Percentiles rank a stretch among this genome's conserved stretches.
Conservation (phyloP, 352 stramenopile genomes). For the Phytophthora quininea region DNA sequence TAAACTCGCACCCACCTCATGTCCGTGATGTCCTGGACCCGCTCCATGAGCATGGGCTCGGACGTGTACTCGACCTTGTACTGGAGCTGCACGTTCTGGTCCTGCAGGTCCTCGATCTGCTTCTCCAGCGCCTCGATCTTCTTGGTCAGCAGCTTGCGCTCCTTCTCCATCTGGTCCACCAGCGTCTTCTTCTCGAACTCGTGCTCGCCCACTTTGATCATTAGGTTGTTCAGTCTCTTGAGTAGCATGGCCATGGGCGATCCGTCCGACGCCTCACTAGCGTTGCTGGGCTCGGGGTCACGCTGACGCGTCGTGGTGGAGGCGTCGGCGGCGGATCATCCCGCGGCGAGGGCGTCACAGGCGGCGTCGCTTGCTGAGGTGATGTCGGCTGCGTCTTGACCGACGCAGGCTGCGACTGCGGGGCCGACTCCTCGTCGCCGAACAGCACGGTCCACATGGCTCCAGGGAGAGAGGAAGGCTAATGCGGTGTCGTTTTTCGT, state of each 20-base stretch:
- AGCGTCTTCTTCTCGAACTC: constrained; percentile 90
- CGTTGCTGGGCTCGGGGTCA: constrained; percentile 15
- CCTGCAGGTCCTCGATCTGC: constrained; percentile 72
- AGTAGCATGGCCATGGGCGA: constrained; percentile 79
- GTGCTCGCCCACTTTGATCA: constrained; percentile 85
- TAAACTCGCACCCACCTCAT: constrained; percentile 47
- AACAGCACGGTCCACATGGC: constrained; percentile 69
- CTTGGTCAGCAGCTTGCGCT: constrained; percentile 52
- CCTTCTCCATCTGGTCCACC: constrained; percentile 84
- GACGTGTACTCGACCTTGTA: constrained; percentile 86
- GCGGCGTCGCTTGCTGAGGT: constrained; percentile 35
- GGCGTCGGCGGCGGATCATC: constrained; percentile 27
- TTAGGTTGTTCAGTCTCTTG: constrained; percentile 81
- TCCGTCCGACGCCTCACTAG: constrained; percentile 33
- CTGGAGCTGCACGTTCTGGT: constrained; percentile 85
- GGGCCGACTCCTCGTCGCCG: constrained; percentile 48
- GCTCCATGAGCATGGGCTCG: constrained; percentile 84
- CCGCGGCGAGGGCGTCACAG: constrained; percentile 41
- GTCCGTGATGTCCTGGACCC: constrained; percentile 79
- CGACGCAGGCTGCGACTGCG: constrained; percentile 3
- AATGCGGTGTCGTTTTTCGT: too few relatives aligned
- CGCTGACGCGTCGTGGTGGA: constrained; percentile 20
- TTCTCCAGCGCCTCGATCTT: constrained; percentile 55
- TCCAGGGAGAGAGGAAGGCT: not conserved
- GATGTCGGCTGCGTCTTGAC: constrained; percentile 9